Conservation (phyloP, 495 filamentous ascomycete species). For the Penicillium cataractarum region DNA sequence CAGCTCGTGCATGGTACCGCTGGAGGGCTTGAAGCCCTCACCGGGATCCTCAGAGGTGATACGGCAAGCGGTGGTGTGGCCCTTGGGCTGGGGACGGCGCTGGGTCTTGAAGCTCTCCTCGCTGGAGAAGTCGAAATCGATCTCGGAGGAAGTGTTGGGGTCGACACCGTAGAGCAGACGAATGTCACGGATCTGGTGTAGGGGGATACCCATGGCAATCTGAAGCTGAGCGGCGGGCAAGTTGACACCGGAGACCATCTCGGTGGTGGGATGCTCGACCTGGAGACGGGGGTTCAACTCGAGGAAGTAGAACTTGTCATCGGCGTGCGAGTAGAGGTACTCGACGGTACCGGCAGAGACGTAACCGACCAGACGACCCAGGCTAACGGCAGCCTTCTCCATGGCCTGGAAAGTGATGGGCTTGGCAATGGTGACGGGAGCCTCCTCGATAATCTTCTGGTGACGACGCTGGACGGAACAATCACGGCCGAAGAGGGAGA, state of each 20-base stretch:
- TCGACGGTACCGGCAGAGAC: constrained; percentile 98
- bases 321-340: constrained; percentile 97
- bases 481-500: constrained; percentile 97
- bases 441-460: constrained; percentile 99
- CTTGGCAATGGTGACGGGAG: constrained; percentile 94
- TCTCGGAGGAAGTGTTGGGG: constrained; percentile 78
- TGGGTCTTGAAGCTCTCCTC: constrained; percentile 83
- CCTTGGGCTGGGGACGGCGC: constrained; percentile 87
- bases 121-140: constrained; percentile 95
- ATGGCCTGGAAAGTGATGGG: constrained; percentile 87
- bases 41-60: constrained; percentile 99
- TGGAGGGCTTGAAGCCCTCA: constrained; percentile 99
- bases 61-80: constrained; percentile 96
- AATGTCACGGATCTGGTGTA: constrained; percentile 95
- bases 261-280: constrained; percentile 98
- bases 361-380: constrained; percentile 93
- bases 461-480: constrained; percentile 98
- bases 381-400: constrained; percentile 94
- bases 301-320: constrained; percentile 99
- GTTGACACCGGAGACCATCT: constrained; percentile 99
- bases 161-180: constrained; percentile 95
- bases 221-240: constrained; percentile 96
- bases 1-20: constrained; percentile 97
- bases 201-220: constrained; percentile 97
- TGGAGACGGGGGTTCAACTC: constrained; percentile 98